Base-by-base conservation (phyloP, 1,139 yeast species). In the Hyphopichia khmerensis region DNA sequence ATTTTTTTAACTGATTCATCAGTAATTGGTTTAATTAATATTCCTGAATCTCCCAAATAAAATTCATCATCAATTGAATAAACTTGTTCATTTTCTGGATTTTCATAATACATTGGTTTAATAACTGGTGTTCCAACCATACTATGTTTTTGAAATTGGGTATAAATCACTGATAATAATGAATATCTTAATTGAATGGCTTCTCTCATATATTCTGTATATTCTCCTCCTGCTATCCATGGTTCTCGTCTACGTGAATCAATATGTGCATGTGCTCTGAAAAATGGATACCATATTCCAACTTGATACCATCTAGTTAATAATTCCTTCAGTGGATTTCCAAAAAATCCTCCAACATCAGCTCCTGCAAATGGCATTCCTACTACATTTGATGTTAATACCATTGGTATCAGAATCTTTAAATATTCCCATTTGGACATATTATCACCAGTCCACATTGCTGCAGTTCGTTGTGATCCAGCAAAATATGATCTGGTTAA, bases 361-460 rank as follows among this genome's bases (percentile, higher is more conserved):
- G 96, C 95, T 6, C 99, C 99, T 3, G 87, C 79, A 65, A 91
- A 91, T 30, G 97, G 96, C 84, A 84, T 84, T 5, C 96, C 96
- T 1, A 81, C 87, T 34, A 88, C 69, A 39, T 91, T 90, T 48
- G 84, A 78, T 3, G 95, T 87, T 45, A 93, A 69, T 19, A 89
- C 65, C 96, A 90, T 91, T 7, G 98, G 97, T 31, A 90, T 77
- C 0, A 96, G 87, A 7, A 80, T 73, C 52, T 78, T 75, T 48
- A 93, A 72, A 54, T 89, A 86, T 49, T 85, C 95, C 99, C 99
- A 95, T 51, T 78, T 84, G 8, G 97, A 88, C 79, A 80, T 84
- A 61, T 91, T 93, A 62, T 93, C 99, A 36, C 99, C 99, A 1
- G 96, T 89, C 99, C 99, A 95, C 80, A 87, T 84, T 0, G 98